Conservation (phyloP, 2,329 filamentous ascomycete species). For the Xylaria sp. region DNA sequence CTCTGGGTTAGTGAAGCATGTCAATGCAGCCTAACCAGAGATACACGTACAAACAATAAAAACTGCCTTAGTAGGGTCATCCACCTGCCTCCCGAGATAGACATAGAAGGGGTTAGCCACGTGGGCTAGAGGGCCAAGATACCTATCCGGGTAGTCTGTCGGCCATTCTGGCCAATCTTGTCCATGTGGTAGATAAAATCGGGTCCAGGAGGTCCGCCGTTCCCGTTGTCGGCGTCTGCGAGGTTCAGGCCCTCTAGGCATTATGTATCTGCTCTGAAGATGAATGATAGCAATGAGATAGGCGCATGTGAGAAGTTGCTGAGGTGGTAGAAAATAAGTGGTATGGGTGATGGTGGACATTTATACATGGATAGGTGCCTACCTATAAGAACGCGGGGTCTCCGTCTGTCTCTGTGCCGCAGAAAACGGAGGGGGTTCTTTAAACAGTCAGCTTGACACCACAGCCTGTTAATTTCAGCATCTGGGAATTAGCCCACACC, state of each 20-base stretch:
- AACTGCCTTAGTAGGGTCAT: neutral
- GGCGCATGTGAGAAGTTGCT: too few relatives aligned
- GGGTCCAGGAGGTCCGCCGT: neutral
- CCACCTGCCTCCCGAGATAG: neutral
- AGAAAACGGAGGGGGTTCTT: too few relatives aligned
- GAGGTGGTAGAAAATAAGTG: too few relatives aligned
- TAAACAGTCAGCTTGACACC: too few relatives aligned
- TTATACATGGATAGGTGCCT: too few relatives aligned
- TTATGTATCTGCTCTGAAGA: neutral
- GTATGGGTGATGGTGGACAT: too few relatives aligned
- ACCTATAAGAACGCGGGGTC: too few relatives aligned
- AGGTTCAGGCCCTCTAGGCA: neutral
- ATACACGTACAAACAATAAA: neutral
- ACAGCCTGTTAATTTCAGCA: too few relatives aligned
- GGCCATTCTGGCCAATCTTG: neutral
- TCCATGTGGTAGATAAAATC: neutral
- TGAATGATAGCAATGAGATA: neutral
- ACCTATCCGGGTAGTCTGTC: neutral
- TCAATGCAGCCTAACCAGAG: too few relatives aligned
- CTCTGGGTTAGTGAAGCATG: neutral
- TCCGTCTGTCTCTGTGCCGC: too few relatives aligned
- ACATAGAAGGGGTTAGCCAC: neutral
- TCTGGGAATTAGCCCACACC: too few relatives aligned
- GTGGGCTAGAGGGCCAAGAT: neutral
- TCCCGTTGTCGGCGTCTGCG: neutral